Base-by-base conservation (phyloP, 371 early-diverging fungal species). In the Paramicrosporidium saccamoebae region DNA sequence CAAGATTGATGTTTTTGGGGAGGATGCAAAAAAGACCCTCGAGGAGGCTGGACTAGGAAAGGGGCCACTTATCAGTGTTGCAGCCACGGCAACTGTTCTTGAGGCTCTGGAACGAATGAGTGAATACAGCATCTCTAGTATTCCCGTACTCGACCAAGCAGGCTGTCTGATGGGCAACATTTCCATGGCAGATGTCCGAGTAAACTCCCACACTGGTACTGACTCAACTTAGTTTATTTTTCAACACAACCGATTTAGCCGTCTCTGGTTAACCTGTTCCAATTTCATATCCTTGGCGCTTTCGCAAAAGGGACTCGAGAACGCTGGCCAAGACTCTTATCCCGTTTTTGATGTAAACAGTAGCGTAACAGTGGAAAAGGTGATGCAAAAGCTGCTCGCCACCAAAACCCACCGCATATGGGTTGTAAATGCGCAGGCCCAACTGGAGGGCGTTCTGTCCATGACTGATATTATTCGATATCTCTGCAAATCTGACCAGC, bases 341-440 rank as follows among this genome's bases (percentile, higher is more conserved):
- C 71, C 77, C 0, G 64, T 73, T 7, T 63, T 77, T 37, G 64
- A 65, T 25, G 73, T 67, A 3, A 46, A 53, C 10, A 42, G 52
- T 4, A 54, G 58, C 19, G 56, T 64, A 0, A 52, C 60, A 0
- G 45, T 75, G 24, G 50, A 58, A 7, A 54, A 56, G 9, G 50
- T 65, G 0, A 42, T 73, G 13, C 58, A 58, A 12, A 73, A 73
- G 38, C 36, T 72, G 24, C 42, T 59, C 12, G 74, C 77, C 7
- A 73, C 74, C 2, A 50, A 50, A 14, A 53, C 72, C 0, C 77
- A 75, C 28, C 62, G 77, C 20, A 49, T 77, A 7, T 77, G 74
- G 74, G 59, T 73, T 9, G 13, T 17, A 8, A 50, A 54, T 28
- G 54, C 54, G 14, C 22, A 32, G 18, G 46, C 46, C 11, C 28